Base-by-base conservation (phyloP, 257 asterid genomes). In the Capsicum rhomboideum region DNA sequence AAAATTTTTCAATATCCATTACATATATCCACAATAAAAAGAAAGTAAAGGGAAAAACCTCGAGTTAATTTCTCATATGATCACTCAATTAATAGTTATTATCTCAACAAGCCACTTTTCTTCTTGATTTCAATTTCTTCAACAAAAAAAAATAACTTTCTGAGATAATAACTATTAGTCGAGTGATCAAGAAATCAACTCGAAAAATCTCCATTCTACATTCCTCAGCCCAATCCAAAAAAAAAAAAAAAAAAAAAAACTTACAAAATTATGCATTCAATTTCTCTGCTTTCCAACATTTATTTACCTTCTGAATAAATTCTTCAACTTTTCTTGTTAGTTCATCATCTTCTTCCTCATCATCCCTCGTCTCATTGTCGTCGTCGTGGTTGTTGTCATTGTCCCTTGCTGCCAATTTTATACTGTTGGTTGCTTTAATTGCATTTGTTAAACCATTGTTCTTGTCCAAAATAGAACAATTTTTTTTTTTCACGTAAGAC, bases 271-370 rank as follows among this genome's bases (percentile, higher is more conserved):
- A 78, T 78, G 85, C 42, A 82, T 66, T 87, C 72, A 88, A 58
- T 64, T 81, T 89, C 54, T 92, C 92, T 49, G 84, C 91, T 89
- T 79, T 88, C 95, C 93, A 92, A 0, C 84, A 84, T 84, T 63
- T 85, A 84, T 90, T 90, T 46, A 85, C 89, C 85, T 90, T 92
- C 56, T 85, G 87, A 88, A 92, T 89, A 52, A 92, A 92, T 26
- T 90, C 92, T 78, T 92, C 95, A 29, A 88, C 88, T 85, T 90
- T 88, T 78, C 79, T 88, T 82, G 82, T 88, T 88, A 92, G 78
- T 56, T 86, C 93, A 85, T 89, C 80, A 0, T 26, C 44, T 20
- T 53, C 86, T 9, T 53, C 86, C 11, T 86, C 82, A 4, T 2
- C 26, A 14, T 4, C 23, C 12, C 14, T 49, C 44, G 4, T 44